Percentiles rank a stretch among this genome's conserved stretches.
Evolutionary conservation across 2,329 filamentous ascomycete genomes (phyloP).

Genomic region (Emmonsiellopsis sp.): DNA sequence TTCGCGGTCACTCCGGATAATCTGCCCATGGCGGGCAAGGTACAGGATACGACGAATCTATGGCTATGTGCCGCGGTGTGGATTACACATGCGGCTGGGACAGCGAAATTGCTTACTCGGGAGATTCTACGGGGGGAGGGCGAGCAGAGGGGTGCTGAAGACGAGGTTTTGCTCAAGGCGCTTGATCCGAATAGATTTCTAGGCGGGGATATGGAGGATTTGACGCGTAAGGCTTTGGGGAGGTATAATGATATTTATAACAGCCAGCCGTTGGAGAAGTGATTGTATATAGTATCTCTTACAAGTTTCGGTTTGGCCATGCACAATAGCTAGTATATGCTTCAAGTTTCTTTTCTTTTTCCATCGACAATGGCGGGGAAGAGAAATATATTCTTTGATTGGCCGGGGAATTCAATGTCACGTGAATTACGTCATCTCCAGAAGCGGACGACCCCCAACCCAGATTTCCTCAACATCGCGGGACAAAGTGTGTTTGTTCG

Average conservation of each 20-base stretch:
- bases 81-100: slow-evolving; percentile 28
- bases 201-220: slow-evolving; percentile 11
- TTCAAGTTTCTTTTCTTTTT: too few relatives aligned
- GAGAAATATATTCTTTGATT: background rate
- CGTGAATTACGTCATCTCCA: background rate
- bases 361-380: too few relatives aligned
- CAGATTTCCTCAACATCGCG: background rate
- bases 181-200: slow-evolving; percentile 20
- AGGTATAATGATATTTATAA: slow-evolving; percentile 27
- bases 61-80: slow-evolving; percentile 27
- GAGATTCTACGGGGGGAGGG: slow-evolving; percentile 4
- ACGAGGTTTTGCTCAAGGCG: slow-evolving; percentile 11
- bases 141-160: slow-evolving; percentile 10
- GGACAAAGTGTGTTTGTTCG: background rate
- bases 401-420: background rate
- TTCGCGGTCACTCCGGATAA: slow-evolving; percentile 29
- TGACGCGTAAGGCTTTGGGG: slow-evolving; percentile 17
- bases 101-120: slow-evolving; percentile 18
- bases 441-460: background rate
- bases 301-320: too few relatives aligned
- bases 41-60: slow-evolving; percentile 17
- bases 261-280: slow-evolving; percentile 1
- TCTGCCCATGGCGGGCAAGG: slow-evolving; percentile 23
- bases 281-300: background rate
- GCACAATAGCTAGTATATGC: too few relatives aligned